Evolutionary conservation across 2,329 filamentous ascomycete species (phyloP), one percentile per base, ranked within the genome.

Genomic region (Aspergillus brunneoviolaceus): DNA sequence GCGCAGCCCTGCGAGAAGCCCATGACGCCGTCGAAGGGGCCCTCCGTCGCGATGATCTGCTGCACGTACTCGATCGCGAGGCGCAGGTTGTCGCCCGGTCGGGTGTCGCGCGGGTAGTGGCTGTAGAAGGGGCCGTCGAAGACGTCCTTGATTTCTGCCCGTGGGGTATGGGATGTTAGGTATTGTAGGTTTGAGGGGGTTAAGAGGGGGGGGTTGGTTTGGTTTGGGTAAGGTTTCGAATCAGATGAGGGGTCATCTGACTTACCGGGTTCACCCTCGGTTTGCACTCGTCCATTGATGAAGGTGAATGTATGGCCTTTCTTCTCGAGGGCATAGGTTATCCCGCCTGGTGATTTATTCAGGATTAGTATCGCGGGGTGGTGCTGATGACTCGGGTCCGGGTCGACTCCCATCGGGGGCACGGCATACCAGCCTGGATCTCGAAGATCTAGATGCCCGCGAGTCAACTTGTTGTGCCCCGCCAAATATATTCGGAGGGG

Each of bases 1-100:
- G 69, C 70, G 2, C 65, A 71, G 16, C 72, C 72, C 51, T 74
- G 72, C 2, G 70, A 72, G 56, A 74, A 74, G 14, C 71, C 71
- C 61, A 74, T 68, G 1, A 74, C 67, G 2, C 58, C 72, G 19
- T 74, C 72, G 55, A 74, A 74, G 16, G 72, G 72, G 1, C 71
- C 72, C 14, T 72, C 55, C 5, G 58, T 61, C 14, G 63, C 51
- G 33, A 74, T 70, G 16, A 57, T 61, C 16, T 55, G 53, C 4
- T 57, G 29, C 5, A 55, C 59, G 29, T 74, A 64, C 10, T 72
- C 67, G 49, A 73, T 67, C 19, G 72, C 71, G 16, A 63, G 66
- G 11, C 49, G 23, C 4, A 74, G 58, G 27, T 64, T 57, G 10
- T 67, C 57, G 33, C 70, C 65, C 1, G 72, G 72, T 4, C 62